Base-by-base conservation (phyloP, 768 basidiomycete genomes). In the Symmetrospora coprosmae region DNA sequence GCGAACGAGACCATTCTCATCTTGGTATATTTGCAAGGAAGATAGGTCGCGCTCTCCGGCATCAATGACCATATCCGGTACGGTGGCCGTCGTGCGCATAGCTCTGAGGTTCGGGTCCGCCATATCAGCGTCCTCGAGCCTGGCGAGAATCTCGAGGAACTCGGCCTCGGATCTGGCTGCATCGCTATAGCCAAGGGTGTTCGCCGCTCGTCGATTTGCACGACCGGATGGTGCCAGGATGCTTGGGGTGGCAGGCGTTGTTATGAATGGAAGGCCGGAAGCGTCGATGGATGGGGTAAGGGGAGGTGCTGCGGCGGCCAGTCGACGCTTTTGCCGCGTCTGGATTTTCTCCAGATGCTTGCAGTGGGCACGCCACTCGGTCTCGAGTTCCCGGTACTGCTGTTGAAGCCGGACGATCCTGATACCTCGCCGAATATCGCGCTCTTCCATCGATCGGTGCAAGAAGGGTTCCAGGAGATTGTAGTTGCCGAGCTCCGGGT, bases 141-240 rank as follows among this genome's bases (percentile, higher is more conserved):
- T 87, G n/a, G 87, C 87, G 60, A 97, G 85, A 69, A 97, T 89
- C 73, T 90, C 88, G 68, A 94, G 87, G 82, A 94, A 90, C 75
- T 96, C 92, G 59, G 92, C 78, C 72, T 96, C 91, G 17, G 90
- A 89, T 3, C 88, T 83, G 16, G 90, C 90, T 14, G 87, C 83
- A 72, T 94, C 91, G 27, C 87, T 87, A 61, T 65, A 66, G 19
- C 62, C 62, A 1, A 65, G 66, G 25, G 63, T 49, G 1, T 37
- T 31, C 3, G 52, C 56, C 7, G 40, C 67, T 14, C 72, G 60
- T 8, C 72, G 67, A 45, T 69, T 71, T 4, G 67, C 67, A 4
- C 72, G 67, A 0, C 68, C 65, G 4, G 64, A 60, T 25, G 62
- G 41, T 1, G 62, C 50, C 14, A 50, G 48, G 1, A 62, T 50